Evolutionary conservation across 371 early-diverging fungal species (phyloP).

Genomic region (Mucor piriformis): DNA sequence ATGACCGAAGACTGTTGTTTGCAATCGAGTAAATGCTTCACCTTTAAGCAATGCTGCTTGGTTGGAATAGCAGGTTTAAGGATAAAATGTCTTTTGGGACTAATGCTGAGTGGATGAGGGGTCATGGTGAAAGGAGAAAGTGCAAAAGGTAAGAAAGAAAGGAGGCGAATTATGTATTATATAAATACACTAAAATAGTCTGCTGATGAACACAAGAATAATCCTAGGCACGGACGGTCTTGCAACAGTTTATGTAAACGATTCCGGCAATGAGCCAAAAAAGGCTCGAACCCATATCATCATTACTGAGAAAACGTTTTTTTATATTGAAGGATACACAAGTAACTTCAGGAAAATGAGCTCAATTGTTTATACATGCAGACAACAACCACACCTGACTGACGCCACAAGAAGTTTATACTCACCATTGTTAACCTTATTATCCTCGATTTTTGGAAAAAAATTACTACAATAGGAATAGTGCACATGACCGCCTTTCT

Average conservation of each 20-base stretch:
- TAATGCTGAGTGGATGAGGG: conserved; percentile 25
- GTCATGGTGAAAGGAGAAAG: conserved; percentile 24
- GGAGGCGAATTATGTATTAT: conserved; percentile 4
- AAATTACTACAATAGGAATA: no score
- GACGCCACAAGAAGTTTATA: neutral
- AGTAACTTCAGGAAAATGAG: no score
- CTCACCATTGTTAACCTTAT: neutral
- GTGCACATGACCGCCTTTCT: no score
- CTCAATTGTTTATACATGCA: no score
- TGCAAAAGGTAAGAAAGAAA: conserved; percentile 11
- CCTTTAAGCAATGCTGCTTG: conserved; percentile 34
- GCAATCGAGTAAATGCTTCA: conserved; percentile 23
- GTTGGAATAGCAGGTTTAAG: conserved; percentile 20
- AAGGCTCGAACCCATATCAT: neutral
- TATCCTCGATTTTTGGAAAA: neutral
- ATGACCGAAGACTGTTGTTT: conserved; percentile 12
- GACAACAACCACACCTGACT: no score
- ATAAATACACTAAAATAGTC: conserved; percentile 3
- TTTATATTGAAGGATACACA: no score
- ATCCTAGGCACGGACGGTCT: conserved; percentile 1
- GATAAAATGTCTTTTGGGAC: conserved; percentile 1
- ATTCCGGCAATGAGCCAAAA: neutral
- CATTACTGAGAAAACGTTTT: no score
- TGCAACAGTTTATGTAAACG: neutral
- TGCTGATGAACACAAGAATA: conserved; percentile 14